These are phyloP conservation scores for Phytophthora ohioensis DNA, from an alignment of 352 stramenopile genomes.

Conservation along the genomic window DNA sequence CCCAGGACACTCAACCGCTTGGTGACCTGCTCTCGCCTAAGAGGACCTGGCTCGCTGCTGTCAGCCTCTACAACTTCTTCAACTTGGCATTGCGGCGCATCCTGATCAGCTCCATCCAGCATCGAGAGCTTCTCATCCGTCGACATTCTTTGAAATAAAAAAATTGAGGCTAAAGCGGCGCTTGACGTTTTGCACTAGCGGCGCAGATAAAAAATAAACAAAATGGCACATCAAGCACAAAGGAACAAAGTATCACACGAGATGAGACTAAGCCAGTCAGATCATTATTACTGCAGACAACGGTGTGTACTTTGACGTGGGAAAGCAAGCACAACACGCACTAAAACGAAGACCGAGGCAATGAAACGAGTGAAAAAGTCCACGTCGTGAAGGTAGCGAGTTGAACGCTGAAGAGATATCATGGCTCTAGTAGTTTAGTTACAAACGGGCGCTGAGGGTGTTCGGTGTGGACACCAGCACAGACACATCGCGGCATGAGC, in stretches of 20 bases:
- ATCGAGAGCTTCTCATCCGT: slow-evolving; percentile 2
- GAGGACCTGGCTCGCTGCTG: slow-evolving; percentile 12
- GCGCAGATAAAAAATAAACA: not conserved
- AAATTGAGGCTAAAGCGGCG: slow-evolving; percentile 19
- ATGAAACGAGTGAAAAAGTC: slow-evolving; percentile 26
- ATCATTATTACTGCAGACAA: slow-evolving; percentile 23
- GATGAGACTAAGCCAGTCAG: slow-evolving; percentile 13
- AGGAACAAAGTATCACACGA: not conserved
- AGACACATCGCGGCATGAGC: slow-evolving; percentile 43
- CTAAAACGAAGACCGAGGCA: slow-evolving; percentile 12
- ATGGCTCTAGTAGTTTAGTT: slow-evolving; percentile 14
- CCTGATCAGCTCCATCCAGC: slow-evolving; percentile 8
- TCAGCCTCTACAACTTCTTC: not conserved
- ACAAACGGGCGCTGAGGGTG: slow-evolving; percentile 25
- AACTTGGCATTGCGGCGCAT: not conserved
- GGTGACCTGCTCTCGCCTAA: slow-evolving; percentile 47
- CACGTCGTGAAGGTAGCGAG: slow-evolving; percentile 38
- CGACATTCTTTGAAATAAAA: slow-evolving; percentile 15
- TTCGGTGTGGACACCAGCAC: slow-evolving; percentile 48
- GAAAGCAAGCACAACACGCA: slow-evolving; percentile 28
- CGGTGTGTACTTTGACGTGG: slow-evolving; percentile 33
- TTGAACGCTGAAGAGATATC: slow-evolving; percentile 23
- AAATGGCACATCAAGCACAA: not conserved
- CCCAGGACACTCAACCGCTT: slow-evolving; percentile 58
- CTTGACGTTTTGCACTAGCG: slow-evolving; percentile 22